phyloP scores from a whole-genome alignment of 352 stramenopile species.

The Pythium chondricola region DNA sequence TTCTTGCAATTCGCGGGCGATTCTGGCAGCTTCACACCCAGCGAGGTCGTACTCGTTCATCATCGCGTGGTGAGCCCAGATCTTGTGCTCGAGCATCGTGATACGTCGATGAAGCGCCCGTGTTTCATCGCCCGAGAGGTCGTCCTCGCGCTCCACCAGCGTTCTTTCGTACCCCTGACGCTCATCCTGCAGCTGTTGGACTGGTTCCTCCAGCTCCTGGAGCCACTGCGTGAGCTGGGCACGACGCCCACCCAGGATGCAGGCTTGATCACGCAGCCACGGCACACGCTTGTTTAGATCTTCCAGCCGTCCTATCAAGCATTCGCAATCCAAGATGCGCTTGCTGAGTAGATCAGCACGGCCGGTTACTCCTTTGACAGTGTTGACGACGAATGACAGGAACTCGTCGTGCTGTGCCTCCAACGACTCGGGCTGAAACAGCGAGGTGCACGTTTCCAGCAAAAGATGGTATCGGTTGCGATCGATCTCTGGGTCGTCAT shows the following conservation, averaged over 20 bases:
- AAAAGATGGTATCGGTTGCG: no score
- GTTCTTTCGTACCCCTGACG: no score
- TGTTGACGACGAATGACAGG: no score
- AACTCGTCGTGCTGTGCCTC: no score
- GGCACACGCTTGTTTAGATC: constrained; percentile 3
- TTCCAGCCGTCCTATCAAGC: background rate
- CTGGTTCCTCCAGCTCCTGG: constrained; percentile 3
- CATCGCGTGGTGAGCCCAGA: constrained; percentile 15
- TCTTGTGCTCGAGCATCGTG: constrained; percentile 7
- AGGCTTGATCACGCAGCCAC: background rate
- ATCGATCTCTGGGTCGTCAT: no score
- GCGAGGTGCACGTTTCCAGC: no score
- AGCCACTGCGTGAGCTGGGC: constrained; percentile 8
- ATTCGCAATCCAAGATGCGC: no score
- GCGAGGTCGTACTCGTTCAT: constrained; percentile 16
- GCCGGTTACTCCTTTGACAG: no score
- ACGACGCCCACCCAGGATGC: no score
- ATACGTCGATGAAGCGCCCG: constrained; percentile 2
- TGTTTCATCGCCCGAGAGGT: constrained; percentile 6
- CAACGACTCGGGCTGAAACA: no score
- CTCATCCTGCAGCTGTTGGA: background rate
- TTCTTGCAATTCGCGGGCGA: background rate
- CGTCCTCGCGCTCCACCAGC: constrained; percentile 10
- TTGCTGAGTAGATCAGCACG: no score
- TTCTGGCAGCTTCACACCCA: background rate